Conservation (phyloP, 768 basidiomycete genomes). For the Leccinum uliginosum region DNA sequence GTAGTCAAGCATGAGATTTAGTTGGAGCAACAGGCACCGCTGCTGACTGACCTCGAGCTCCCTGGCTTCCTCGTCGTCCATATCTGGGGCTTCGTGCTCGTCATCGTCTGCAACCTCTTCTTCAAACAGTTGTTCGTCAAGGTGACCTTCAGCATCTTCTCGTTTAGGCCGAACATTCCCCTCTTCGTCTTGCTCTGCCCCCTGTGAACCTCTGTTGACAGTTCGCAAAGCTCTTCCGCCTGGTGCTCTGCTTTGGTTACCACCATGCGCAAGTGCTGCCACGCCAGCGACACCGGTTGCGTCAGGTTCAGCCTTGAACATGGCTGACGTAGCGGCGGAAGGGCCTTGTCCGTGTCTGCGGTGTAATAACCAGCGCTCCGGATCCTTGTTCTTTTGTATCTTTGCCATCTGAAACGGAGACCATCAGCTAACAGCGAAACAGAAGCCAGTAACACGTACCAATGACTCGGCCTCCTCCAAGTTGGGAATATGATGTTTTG, state of each 20-base stretch:
- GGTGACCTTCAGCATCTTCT: conserved; percentile 73
- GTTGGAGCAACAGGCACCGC: neutral
- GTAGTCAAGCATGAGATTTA: neutral
- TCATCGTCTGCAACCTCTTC: conserved; percentile 88
- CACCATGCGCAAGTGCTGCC: conserved; percentile 44
- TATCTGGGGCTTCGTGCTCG: conserved; percentile 67
- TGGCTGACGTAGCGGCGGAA: conserved; percentile 59
- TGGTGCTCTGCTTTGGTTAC: conserved; percentile 59
- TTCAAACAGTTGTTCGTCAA: conserved; percentile 80
- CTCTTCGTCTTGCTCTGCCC: conserved; percentile 66
- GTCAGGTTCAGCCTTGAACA: conserved; percentile 65
- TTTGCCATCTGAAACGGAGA: conserved; percentile 27
- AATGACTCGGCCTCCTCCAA: conserved; percentile 64
- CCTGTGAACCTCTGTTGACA: conserved; percentile 62
- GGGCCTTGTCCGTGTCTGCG: conserved; percentile 55
- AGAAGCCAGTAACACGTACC: conserved; percentile 37
- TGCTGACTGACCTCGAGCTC: conserved; percentile 62
- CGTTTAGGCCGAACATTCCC: conserved; percentile 50
- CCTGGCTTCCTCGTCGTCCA: conserved; percentile 81
- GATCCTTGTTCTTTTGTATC: conserved; percentile 71
- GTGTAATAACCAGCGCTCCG: conserved; percentile 64
- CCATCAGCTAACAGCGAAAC: neutral
- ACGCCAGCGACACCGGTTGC: conserved; percentile 38
- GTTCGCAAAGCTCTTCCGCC: conserved; percentile 63
- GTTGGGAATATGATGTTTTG: conserved; percentile 67